These are phyloP conservation scores for Puccinia triticina DNA, from an alignment of 1,284 basidiomycete species.

Conservation along the genomic window DNA sequence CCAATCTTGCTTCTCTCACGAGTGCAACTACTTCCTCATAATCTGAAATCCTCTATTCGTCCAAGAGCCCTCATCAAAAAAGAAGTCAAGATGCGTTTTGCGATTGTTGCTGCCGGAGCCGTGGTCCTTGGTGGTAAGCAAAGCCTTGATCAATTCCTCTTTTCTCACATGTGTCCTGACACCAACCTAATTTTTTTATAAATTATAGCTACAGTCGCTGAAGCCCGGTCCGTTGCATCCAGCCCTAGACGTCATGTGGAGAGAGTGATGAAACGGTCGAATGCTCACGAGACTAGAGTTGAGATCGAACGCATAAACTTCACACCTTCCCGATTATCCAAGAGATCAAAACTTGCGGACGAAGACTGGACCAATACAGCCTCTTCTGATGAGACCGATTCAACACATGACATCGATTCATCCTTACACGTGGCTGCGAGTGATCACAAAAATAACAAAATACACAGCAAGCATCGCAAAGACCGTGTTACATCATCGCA, in stretches of 20 bases:
- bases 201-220: conserved; percentile 9
- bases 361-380: neutral
- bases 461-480: neutral
- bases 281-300: conserved; percentile 20
- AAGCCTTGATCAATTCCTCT: neutral
- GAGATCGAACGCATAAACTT: conserved; percentile 19
- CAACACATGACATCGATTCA: neutral
- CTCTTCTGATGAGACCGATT: neutral
- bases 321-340: conserved; percentile 16
- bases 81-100: conserved; percentile 29
- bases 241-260: conserved; percentile 27
- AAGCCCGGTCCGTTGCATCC: conserved; percentile 6
- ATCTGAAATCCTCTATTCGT: neutral
- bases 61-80: neutral
- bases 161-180: neutral
- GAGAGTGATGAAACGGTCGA: conserved; percentile 1
- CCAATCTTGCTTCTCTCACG: neutral
- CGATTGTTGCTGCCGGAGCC: conserved; percentile 24
- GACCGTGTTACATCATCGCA: neutral
- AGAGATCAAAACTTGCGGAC: conserved; percentile 22
- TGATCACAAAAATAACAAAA: neutral
- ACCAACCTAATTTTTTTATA: neutral
- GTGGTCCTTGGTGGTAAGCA: conserved; percentile 20
- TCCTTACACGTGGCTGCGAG: neutral
- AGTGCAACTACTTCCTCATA: neutral